A percentile compares a stretch with the other conserved stretches of the same genome.
Conservation (phyloP, 805 yeast species). For the Helenozyma rhizophorensis region DNA sequence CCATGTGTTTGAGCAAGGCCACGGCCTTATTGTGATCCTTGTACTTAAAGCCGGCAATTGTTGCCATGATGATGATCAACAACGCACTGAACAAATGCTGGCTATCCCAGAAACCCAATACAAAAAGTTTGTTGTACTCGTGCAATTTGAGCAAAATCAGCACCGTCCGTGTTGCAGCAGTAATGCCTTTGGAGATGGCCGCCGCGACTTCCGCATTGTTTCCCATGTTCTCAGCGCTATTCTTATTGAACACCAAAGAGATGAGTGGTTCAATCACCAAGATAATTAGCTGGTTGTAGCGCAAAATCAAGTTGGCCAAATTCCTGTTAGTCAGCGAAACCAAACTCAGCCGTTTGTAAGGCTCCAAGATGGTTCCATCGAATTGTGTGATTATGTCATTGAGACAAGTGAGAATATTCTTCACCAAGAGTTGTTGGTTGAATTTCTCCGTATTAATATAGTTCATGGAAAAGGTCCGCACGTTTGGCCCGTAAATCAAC, state of each 20-base stretch:
- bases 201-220: constrained; percentile 20
- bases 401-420: constrained; percentile 25
- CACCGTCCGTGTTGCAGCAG: constrained; percentile 27
- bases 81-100: constrained; percentile 35
- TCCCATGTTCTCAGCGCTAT: constrained; percentile 18
- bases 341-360: constrained; percentile 19
- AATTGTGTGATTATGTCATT: constrained; percentile 28
- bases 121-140: constrained; percentile 24
- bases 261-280: constrained; percentile 32
- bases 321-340: constrained; percentile 21
- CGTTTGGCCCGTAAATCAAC: constrained; percentile 37
- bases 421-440: constrained; percentile 31
- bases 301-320: constrained; percentile 29
- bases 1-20: constrained; percentile 33
- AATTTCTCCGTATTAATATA: constrained; percentile 38
- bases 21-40: constrained; percentile 10
- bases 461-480: constrained; percentile 34
- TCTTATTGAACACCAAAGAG: constrained; percentile 25
- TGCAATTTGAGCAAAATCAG: constrained; percentile 27
- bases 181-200: constrained; percentile 25
- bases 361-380: constrained; percentile 26
- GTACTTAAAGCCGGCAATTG: constrained; percentile 9
- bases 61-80: constrained; percentile 24
- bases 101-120: constrained; percentile 38
- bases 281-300: constrained; percentile 32